phyloP scores from a whole-genome alignment of 768 basidiomycete species.

The Favolaschia claudopus region DNA sequence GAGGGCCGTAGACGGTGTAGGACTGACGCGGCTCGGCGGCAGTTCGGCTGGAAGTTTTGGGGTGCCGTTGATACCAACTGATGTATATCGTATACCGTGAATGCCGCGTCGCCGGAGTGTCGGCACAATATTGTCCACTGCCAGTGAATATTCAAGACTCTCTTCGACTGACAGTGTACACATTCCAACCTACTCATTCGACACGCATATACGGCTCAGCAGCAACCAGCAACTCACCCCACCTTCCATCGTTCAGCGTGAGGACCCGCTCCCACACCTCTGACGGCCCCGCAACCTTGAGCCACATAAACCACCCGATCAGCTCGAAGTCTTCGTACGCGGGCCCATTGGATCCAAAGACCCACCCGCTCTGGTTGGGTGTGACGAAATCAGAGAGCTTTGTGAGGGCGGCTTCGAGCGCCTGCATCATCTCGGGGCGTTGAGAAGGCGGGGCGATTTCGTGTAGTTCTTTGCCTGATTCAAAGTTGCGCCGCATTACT shows the following conservation, averaged over 20 bases:
- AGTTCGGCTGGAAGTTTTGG: too few relatives aligned
- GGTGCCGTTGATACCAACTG: too few relatives aligned
- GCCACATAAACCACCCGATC: background rate
- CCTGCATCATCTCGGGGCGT: background rate
- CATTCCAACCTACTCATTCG: too few relatives aligned
- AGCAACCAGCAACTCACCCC: background rate
- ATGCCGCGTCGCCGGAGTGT: too few relatives aligned
- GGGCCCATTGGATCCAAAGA: background rate
- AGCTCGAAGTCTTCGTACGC: constrained; percentile 2
- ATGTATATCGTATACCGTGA: too few relatives aligned
- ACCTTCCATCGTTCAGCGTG: background rate
- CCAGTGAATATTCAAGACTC: too few relatives aligned
- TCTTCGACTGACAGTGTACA: too few relatives aligned
- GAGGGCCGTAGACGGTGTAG: too few relatives aligned
- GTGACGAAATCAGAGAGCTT: background rate
- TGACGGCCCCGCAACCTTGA: background rate
- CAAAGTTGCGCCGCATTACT: background rate
- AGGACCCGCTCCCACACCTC: background rate
- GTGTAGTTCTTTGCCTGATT: background rate
- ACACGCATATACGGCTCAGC: background rate
- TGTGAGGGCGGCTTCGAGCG: background rate
- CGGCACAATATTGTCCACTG: too few relatives aligned
- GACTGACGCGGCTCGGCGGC: too few relatives aligned
- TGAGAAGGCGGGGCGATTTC: background rate
- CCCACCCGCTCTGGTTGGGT: background rate